phyloP scores from a whole-genome alignment of 2,329 filamentous ascomycete genomes.

The Phoma herbarum region DNA sequence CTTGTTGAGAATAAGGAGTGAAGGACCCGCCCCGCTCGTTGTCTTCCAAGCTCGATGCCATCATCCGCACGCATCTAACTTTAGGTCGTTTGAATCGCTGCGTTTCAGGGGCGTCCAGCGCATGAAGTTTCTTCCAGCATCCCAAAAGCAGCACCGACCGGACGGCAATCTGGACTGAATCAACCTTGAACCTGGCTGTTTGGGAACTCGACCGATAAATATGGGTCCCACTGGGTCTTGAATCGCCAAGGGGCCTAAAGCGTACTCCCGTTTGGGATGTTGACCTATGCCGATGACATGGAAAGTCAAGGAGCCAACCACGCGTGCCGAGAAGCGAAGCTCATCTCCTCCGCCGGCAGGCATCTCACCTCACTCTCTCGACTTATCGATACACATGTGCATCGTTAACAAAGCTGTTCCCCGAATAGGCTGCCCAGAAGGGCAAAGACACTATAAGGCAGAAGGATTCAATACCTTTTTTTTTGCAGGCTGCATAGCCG shows the following conservation, averaged over 20 bases:
- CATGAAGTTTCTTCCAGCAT: constrained; percentile 15
- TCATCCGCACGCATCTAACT: constrained; percentile 19
- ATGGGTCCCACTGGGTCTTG: constrained; percentile 2
- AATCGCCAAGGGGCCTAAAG: constrained; percentile 5
- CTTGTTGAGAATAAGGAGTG: constrained; percentile 23
- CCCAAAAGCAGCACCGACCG: constrained; percentile 19
- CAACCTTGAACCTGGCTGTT: constrained; percentile 4
- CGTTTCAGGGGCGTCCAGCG: constrained; percentile 19
- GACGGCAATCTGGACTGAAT: constrained; percentile 18
- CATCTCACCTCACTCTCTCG: constrained; percentile 18
- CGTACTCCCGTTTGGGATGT: constrained; percentile 5
- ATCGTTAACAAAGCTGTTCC: constrained; percentile 8
- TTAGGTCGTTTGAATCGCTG: constrained; percentile 9
- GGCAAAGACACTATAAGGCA: constrained; percentile 8
- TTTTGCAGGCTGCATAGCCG: constrained; percentile 7
- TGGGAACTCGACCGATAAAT: constrained; percentile 12
- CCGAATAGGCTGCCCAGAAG: constrained; percentile 5
- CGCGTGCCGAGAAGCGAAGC: constrained; percentile 22
- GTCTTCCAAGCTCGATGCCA: constrained; percentile 10
- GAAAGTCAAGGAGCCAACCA: constrained; percentile 19
- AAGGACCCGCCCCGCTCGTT: constrained; percentile 7
- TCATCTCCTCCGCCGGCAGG: constrained; percentile 19
- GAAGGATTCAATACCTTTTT: constrained; percentile 19
- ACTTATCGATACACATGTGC: constrained; percentile 9
- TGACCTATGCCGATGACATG: constrained; percentile 15